Evolutionary conservation across 1,284 basidiomycete species (phyloP).

Genomic region (Mycena sp.): DNA sequence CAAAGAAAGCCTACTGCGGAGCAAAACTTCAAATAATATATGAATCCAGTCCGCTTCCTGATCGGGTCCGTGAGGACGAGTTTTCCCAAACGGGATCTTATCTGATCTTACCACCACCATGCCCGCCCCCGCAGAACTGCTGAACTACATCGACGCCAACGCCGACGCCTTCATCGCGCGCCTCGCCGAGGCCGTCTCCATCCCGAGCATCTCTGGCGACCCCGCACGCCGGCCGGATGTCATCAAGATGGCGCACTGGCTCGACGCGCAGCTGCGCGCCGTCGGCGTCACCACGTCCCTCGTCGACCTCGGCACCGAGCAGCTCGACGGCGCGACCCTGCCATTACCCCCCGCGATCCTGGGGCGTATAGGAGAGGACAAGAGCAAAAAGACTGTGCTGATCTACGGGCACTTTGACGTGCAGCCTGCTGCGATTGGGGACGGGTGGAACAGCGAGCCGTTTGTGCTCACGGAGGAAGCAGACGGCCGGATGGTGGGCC

Average conservation of each 20-base stretch:
- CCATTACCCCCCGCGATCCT: slow-evolving; percentile 91
- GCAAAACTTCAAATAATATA: too few relatives aligned
- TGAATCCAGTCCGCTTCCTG: too few relatives aligned
- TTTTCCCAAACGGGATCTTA: too few relatives aligned
- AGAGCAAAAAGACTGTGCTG: slow-evolving; percentile 90
- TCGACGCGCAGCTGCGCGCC: slow-evolving; percentile 74
- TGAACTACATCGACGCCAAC: not conserved
- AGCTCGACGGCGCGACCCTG: slow-evolving; percentile 82
- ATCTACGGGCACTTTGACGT: slow-evolving; percentile 94
- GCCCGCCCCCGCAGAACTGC: slow-evolving; percentile 39
- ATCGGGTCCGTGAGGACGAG: too few relatives aligned
- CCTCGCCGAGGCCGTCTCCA: slow-evolving; percentile 77
- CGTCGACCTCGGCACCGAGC: slow-evolving; percentile 84
- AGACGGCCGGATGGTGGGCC: slow-evolving; percentile 83
- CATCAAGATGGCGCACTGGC: slow-evolving; percentile 85
- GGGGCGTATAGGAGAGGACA: slow-evolving; percentile 85
- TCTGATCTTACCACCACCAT: slow-evolving; percentile 38
- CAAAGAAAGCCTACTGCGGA: too few relatives aligned
- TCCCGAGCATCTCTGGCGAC: slow-evolving; percentile 83
- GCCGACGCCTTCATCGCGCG: not conserved
- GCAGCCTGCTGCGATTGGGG: slow-evolving; percentile 80
- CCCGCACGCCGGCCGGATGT: slow-evolving; percentile 78
- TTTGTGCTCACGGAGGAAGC: slow-evolving; percentile 79
- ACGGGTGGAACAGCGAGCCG: slow-evolving; percentile 94
- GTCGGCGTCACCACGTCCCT: slow-evolving; percentile 82